Conservation (phyloP, 345 rosid species). For the Hypericum perforatum region DNA sequence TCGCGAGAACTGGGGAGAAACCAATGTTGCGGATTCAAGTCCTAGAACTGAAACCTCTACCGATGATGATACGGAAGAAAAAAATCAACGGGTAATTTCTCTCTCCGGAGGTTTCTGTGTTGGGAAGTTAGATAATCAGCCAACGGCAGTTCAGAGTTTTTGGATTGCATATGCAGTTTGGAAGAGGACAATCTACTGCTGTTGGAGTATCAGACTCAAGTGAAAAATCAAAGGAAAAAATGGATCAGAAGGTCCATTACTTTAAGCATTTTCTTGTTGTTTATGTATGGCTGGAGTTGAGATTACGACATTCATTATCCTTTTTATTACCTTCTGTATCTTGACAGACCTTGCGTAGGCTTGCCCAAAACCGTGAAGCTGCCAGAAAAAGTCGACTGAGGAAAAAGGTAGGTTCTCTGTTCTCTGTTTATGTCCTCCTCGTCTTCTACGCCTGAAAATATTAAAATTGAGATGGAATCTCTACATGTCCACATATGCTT, state of each 20-base stretch:
- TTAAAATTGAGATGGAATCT: too few relatives aligned
- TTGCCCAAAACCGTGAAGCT: conserved; percentile 99
- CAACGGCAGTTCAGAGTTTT: conserved; percentile 9
- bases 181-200: conserved; percentile 40
- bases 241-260: conserved; percentile 62
- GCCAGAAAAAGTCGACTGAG: conserved; percentile 93
- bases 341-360: conserved; percentile 73
- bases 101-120: not conserved
- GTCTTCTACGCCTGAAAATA: too few relatives aligned
- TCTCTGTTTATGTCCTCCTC: not conserved
- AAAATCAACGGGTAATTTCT: conserved; percentile 56
- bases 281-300: not conserved
- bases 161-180: conserved; percentile 43
- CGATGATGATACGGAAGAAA: conserved; percentile 83
- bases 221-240: conserved; percentile 80
- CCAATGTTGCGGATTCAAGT: conserved; percentile 69
- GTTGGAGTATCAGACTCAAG: conserved; percentile 67
- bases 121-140: conserved; percentile 7
- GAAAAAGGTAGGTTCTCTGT: conserved; percentile 50
- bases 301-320: conserved; percentile 4
- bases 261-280: conserved; percentile 3
- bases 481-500: not conserved
- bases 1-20: conserved; percentile 53
- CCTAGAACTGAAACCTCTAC: conserved; percentile 82
- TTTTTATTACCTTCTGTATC: conserved; percentile 4